These are phyloP conservation scores for Dicorynia guianensis DNA, from an alignment of 306 rosid genomes.

Conservation along the genomic window DNA sequence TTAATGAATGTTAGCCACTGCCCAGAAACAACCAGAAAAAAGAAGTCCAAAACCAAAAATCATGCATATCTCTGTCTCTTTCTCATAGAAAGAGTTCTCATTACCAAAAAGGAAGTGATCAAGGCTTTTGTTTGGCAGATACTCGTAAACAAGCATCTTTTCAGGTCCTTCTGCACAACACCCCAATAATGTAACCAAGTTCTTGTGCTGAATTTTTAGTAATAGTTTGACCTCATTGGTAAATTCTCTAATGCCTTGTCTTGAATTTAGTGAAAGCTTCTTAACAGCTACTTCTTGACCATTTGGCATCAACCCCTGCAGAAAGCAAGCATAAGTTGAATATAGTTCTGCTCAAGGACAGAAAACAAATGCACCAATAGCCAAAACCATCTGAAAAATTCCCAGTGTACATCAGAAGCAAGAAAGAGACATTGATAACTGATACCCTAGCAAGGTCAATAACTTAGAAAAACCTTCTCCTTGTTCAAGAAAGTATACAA, in stretches of 20 bases:
- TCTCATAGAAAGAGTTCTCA: not conserved
- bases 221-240: constrained; percentile 83
- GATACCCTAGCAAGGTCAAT: not conserved
- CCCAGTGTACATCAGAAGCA: not conserved
- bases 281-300: constrained; percentile 91
- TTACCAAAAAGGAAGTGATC: constrained; percentile 83
- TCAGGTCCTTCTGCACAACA: constrained; percentile 94
- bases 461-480: not conserved
- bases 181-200: constrained; percentile 75
- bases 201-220: constrained; percentile 81
- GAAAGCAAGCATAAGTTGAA: constrained; percentile 23
- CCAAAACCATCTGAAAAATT: not conserved
- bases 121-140: constrained; percentile 84
- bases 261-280: constrained; percentile 76
- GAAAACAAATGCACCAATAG: not conserved
- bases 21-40: constrained; percentile 26
- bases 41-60: not conserved
- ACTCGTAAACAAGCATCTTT: constrained; percentile 95
- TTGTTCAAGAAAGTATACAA: not conserved
- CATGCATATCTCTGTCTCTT: not conserved
- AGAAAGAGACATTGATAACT: not conserved
- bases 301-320: constrained; percentile 90
- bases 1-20: constrained; percentile 26
- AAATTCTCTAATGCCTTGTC: constrained; percentile 85
- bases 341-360: constrained; percentile 6